Conservation (phyloP, 306 rosid species). For the Inga oerstediana region DNA sequence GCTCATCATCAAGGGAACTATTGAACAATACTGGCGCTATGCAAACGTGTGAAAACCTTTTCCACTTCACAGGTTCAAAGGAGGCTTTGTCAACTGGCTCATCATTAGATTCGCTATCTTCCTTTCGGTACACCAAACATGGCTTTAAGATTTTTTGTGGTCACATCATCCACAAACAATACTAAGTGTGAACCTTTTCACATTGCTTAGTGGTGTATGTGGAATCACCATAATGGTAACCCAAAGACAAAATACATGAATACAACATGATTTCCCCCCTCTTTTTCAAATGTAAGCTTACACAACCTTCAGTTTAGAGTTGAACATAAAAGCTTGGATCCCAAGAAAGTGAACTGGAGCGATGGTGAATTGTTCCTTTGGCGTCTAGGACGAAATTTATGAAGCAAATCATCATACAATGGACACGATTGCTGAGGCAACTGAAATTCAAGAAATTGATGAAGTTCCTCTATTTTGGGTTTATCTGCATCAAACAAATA, state of each 20-base stretch:
- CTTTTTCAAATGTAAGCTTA: neutral
- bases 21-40: no score
- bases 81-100: no score
- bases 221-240: neutral
- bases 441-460: conserved; percentile 64
- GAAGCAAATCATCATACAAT: conserved; percentile 48
- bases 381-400: conserved; percentile 38
- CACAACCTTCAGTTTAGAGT: neutral
- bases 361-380: conserved; percentile 54
- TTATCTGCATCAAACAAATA: conserved; percentile 44
- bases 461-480: conserved; percentile 63
- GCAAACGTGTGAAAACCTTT: no score
- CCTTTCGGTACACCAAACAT: neutral
- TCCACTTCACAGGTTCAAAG: no score
- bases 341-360: conserved; percentile 56
- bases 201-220: neutral
- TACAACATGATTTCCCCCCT: neutral
- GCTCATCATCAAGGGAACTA: no score
- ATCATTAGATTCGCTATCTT: neutral
- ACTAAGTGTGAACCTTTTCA: neutral
- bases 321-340: conserved; percentile 66
- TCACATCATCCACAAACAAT: neutral
- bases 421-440: conserved; percentile 73
- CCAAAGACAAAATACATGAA: neutral
- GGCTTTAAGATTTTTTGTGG: neutral